Evolutionary conservation across 2,329 filamentous ascomycete species (phyloP).

Genomic region (Zymoseptoria brevis): DNA sequence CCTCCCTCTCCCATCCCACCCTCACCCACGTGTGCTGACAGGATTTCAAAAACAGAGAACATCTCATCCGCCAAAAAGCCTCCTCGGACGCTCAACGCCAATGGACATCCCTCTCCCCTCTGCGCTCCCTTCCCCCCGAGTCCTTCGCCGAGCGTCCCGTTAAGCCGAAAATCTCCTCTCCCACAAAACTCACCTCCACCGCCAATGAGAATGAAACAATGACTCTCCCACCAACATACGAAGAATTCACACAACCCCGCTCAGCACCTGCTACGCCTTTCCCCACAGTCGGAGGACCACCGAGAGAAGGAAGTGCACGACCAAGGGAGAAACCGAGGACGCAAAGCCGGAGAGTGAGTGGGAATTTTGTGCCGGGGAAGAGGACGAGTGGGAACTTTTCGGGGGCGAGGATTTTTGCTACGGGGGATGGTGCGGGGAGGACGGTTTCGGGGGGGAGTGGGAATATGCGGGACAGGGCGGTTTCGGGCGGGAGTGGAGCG

Average conservation of each 20-base stretch:
- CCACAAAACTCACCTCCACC: background rate
- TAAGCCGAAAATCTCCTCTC: background rate
- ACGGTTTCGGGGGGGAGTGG: background rate
- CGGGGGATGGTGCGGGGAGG: background rate
- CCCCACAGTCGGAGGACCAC: background rate
- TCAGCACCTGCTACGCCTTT: slow-evolving; percentile 12
- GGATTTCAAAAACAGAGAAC: slow-evolving; percentile 9
- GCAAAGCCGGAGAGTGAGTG: background rate
- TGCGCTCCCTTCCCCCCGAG: slow-evolving; percentile 23
- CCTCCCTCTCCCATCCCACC: background rate
- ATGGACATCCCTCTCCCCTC: slow-evolving; percentile 24
- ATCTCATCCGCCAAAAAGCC: slow-evolving; percentile 27
- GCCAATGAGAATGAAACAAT: background rate
- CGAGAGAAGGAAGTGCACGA: background rate
- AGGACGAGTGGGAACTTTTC: background rate
- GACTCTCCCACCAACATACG: slow-evolving; percentile 13
- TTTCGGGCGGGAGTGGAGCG: too few species aligned
- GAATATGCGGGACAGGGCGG: background rate
- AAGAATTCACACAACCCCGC: slow-evolving; percentile 24
- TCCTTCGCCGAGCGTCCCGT: slow-evolving; percentile 21
- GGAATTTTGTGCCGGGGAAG: background rate
- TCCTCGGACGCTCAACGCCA: slow-evolving; percentile 23
- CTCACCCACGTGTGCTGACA: too few species aligned
- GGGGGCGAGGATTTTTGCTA: background rate
- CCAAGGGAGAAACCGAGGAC: background rate